These are phyloP conservation scores for Pleomassaria siparia DNA, from an alignment of 2,329 filamentous ascomycete genomes.

Conservation along the genomic window DNA sequence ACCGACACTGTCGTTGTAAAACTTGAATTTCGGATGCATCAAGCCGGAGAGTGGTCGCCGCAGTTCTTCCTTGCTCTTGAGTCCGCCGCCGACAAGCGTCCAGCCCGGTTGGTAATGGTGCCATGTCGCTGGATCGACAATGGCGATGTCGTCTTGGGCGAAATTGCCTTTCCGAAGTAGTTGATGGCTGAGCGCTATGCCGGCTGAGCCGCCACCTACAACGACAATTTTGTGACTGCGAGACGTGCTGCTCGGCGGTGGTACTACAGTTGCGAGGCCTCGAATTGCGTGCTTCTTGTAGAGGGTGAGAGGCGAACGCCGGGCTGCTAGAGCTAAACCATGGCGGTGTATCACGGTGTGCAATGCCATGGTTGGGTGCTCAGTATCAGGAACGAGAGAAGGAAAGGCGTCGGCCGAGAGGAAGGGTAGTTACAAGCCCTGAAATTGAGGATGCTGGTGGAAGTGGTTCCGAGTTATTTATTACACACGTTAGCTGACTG, in stretches of 20 bases:
- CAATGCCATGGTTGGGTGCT: too few relatives aligned
- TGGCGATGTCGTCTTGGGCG: constrained; percentile 60
- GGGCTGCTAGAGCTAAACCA: too few relatives aligned
- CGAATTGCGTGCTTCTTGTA: too few relatives aligned
- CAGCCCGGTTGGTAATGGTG: constrained; percentile 72
- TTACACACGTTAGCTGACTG: too few relatives aligned
- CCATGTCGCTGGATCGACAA: constrained; percentile 64
- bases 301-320: too few relatives aligned
- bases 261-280: constrained; percentile 27
- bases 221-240: constrained; percentile 65
- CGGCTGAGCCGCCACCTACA: constrained; percentile 67
- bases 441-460: too few relatives aligned
- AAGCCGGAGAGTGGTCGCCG: constrained; percentile 54
- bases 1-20: constrained; percentile 58
- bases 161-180: constrained; percentile 63
- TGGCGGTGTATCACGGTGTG: too few relatives aligned
- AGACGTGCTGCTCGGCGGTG: constrained; percentile 32
- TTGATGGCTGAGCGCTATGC: constrained; percentile 67
- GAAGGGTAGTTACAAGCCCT: too few relatives aligned
- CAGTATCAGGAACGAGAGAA: too few relatives aligned
- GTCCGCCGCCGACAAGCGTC: constrained; percentile 67
- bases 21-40: constrained; percentile 61
- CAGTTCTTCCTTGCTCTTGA: constrained; percentile 64
- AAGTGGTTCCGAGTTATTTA: too few relatives aligned
- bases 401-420: too few relatives aligned